Evolutionary conservation across 257 asterid species (phyloP), one percentile per base, ranked within the genome.

Genomic region (Scutellaria minor): DNA sequence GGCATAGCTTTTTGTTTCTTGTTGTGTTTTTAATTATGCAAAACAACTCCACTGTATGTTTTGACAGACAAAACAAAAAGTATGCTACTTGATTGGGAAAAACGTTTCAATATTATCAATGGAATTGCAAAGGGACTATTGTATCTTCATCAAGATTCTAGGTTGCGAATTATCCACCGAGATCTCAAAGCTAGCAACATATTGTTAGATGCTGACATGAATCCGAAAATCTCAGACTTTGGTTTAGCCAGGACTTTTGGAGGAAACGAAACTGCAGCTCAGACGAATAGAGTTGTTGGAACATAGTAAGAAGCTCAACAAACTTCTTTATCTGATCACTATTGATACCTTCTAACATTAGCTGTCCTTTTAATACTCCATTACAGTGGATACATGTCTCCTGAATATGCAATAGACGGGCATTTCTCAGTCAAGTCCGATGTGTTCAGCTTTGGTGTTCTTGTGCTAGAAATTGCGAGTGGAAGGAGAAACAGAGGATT

Each of bases 131-230:
- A 31, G 35, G 75, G 75, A 6, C 75, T 70, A 0, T 6, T 70
- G 59, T 70, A 70, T 57, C 67, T 70, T 9, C 75, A 70, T 45
- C 75, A 70, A 27, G 75, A 57, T 14, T 70, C 70, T 22, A 64
- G 70, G 55, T 12, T 64, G 53, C 12, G 53, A 47, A 47, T 47
- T 1, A 11, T 47, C 53, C 53, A 47, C n/a, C 5, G 53, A 47
- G 53, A 47, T 14, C 53, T 47, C 15, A 47, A 47, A 47, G 53
- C 53, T 47, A 47, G 55, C 61, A 66, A 66, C 50, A 14, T 66
- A n/a, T 9, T 66, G 47, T 48, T 66, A 1, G 72, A 66, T 14
- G 60, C 61, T 7, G 61, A 66, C 2, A 66, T 66, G 72, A 66
- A 50, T 18, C 72, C 72, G 0, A 66, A 50, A 60, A 66, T 66